phyloP scores from a whole-genome alignment of 306 rosid species.

The apple (Malus domestica) region ASM211411v1 NC_041798.1:1347501-1348000 shows the following conservation, averaged over 20 bases:
- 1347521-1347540: slow-evolving; percentile 15
- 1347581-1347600: slow-evolving; percentile 80
- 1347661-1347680: slow-evolving; percentile 11
- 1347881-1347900: slow-evolving; percentile 72
- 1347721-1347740: slow-evolving; percentile 16
- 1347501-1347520: not conserved
- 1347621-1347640: slow-evolving; percentile 72
- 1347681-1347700: slow-evolving; percentile 4
- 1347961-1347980: slow-evolving; percentile 46
- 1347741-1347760: slow-evolving; percentile 13
- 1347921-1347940: not conserved
- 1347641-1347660: slow-evolving; percentile 63
- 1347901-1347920: slow-evolving; percentile 2
- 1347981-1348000: slow-evolving; percentile 97
- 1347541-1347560: slow-evolving; percentile 92
- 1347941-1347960: not conserved
- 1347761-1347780: slow-evolving; percentile 28
- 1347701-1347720: slow-evolving; percentile 1
- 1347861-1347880: slow-evolving; percentile 89
- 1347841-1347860: slow-evolving; percentile 94
- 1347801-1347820: slow-evolving; percentile 60
- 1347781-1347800: slow-evolving; percentile 94
- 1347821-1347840: slow-evolving; percentile 73
- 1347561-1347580: slow-evolving; percentile 96
- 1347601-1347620: slow-evolving; percentile 93